These are phyloP conservation scores for Claviceps capensis DNA, from an alignment of 2,329 filamentous ascomycete species.

Conservation along the genomic window DNA sequence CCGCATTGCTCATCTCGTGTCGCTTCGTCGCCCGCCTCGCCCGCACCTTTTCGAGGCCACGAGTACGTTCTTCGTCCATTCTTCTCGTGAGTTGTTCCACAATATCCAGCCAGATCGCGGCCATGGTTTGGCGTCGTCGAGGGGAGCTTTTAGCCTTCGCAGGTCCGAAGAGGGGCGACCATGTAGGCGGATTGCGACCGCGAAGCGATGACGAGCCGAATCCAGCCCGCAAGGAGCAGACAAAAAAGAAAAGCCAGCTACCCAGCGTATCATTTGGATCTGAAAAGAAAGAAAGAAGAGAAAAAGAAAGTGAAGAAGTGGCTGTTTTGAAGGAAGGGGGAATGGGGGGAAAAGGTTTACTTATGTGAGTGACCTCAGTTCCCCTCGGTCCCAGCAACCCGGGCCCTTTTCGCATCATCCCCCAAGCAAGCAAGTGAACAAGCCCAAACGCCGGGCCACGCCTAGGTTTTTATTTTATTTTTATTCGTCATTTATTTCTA, in stretches of 20 bases:
- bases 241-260: not conserved
- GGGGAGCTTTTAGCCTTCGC: no score
- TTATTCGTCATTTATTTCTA: not conserved
- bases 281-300: conserved; percentile 10
- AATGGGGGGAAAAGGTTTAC: conserved; percentile 21
- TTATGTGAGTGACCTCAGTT: conserved; percentile 18
- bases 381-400: conserved; percentile 6
- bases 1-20: not conserved
- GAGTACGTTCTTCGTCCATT: no score
- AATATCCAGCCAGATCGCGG: no score
- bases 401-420: conserved; percentile 5
- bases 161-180: no score
- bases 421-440: conserved; percentile 2
- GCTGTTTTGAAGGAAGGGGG: conserved; percentile 14
- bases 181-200: no score
- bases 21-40: no score
- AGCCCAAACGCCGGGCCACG: conserved; percentile 5
- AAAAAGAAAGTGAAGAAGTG: conserved; percentile 13
- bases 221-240: conserved; percentile 4
- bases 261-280: conserved; percentile 8
- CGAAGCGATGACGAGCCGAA: not conserved
- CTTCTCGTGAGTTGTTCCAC: no score
- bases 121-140: no score
- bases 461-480: not conserved
- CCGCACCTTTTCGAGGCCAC: no score